Base-by-base conservation (phyloP, 352 stramenopile species). In the Pythium rishiriense region DNA sequence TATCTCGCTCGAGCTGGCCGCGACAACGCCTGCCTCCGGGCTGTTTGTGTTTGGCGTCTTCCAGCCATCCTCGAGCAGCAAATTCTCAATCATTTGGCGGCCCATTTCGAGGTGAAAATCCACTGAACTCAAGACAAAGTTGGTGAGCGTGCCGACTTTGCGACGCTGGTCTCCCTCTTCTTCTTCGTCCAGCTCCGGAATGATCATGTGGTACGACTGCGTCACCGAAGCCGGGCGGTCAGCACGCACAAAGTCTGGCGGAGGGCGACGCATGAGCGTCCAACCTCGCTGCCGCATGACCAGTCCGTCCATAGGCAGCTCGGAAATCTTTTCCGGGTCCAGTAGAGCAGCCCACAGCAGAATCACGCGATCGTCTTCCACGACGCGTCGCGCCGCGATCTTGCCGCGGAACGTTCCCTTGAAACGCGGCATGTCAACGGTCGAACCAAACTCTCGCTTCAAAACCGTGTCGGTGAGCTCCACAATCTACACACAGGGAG, bases 261-360 rank as follows among this genome's bases (percentile, higher is more conserved):
- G 57, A 9, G 57, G 41, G 4, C 29, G 46, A 2, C 57, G 57
- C 15, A 57, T 48, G 24, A 63, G n/a, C 31, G 33, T 53, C 68
- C 73, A 88, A 6, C 73, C 75, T 42, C 72, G 69, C 58, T 83
- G 74, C 9, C 77, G 62, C 49, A 88, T 79, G 19, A 70, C 65
- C 5, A 88, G 68, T 42, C 73, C 75, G 1, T 76, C 68, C 42
- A 85, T 62, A 0, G 70, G 72, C 17, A 61, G 67, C 14, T 72
- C 75, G 0, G 64, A 75, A 54, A 85, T 78, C 55, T 73, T 72
- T 25, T 81, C 69, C 0, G 77, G 75, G 26, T 83, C 78, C 26
- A 82, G 58, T 11, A 76, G 25, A 2, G 71, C 72, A 8, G 68
- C 59, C 65, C 75, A 85, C 6, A 85, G 21, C 42, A 88, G 71